Evolutionary conservation across 1,284 basidiomycete genomes (phyloP), one percentile per base, ranked within the genome.

Genomic region (Sutorius eximius): DNA sequence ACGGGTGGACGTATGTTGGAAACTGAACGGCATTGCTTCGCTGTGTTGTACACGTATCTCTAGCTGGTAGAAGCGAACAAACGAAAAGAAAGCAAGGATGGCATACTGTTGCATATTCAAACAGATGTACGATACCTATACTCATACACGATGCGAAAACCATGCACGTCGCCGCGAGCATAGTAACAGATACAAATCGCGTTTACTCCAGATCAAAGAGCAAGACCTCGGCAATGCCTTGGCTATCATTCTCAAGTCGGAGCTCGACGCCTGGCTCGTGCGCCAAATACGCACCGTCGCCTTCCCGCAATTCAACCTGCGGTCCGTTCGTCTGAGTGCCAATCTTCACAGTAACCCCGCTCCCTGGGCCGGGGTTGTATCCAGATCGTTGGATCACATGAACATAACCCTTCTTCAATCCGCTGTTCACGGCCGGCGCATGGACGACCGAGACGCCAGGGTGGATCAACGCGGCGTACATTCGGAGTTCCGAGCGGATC

Each of bases 351-450:
- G 70, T 69, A 0, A 79, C 82, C 0, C 87, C 87, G 1, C 67
- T 71, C 0, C 81, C 73, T 20, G 68, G 62, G 4, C 73, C 75
- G 1, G 77, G 66, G 58, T 92, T 89, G 71, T 89, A 94, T 3
- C 90, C 91, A 24, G 84, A 85, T 10, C 79, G 85, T 73, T 92
- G 89, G 51, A 91, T 75, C 51, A 91, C 79, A 56, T 90, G 86
- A 45, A 91, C 71, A 62, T 88, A 88, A 3, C 76, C 85, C 67
- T 86, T 87, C 44, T 64, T 65, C 56, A 34, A 29, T 29, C 44
- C 50, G n/a, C 38, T 43, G 58, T 64, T 69, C 7, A 74, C 77
- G 34, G 69, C 66, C 38, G 89, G 74, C 5, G 66, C 71, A 62
- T 86, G 81, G 41, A 75, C 69, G 51, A 92, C 66, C 16, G 76